phyloP scores from a whole-genome alignment of 2,329 filamentous ascomycete species.

The Botrytis porri region DNA sequence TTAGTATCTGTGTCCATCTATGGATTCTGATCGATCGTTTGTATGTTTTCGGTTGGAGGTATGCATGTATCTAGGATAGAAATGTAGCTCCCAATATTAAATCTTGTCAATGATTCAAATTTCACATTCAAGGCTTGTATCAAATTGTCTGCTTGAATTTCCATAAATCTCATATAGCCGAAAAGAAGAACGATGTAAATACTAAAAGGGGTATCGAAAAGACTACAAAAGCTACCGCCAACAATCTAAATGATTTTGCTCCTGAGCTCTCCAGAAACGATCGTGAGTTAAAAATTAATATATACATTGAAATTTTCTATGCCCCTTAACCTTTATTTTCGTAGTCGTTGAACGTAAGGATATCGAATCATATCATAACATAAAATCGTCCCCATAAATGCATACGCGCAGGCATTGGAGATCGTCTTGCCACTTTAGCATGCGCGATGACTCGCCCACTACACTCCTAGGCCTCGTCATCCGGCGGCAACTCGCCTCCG shows the following conservation, averaged over 20 bases:
- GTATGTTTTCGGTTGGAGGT: neutral
- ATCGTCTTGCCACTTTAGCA: neutral
- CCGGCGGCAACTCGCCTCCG: conserved; percentile 77
- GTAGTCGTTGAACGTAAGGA: neutral
- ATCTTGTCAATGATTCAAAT: neutral
- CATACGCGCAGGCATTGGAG: no score
- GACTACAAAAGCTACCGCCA: neutral
- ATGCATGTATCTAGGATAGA: neutral
- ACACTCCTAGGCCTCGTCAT: conserved; percentile 41
- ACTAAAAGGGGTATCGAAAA: conserved; percentile 17
- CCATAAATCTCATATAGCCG: neutral
- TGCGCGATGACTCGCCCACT: neutral
- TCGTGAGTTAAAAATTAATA: neutral
- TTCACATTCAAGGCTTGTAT: neutral
- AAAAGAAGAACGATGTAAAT: neutral
- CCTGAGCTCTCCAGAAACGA: conserved; percentile 9
- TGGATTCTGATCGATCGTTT: neutral
- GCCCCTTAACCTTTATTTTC: neutral
- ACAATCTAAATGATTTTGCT: conserved; percentile 4
- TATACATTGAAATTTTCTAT: neutral
- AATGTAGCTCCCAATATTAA: neutral
- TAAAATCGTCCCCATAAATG: neutral
- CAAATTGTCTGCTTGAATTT: neutral
- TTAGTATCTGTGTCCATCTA: neutral
- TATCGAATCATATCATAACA: neutral